A percentile compares a stretch with the other conserved stretches of the same genome.
phyloP scores from a whole-genome alignment of 2,329 filamentous ascomycete species.

The Sporothrix protearum region DNA sequence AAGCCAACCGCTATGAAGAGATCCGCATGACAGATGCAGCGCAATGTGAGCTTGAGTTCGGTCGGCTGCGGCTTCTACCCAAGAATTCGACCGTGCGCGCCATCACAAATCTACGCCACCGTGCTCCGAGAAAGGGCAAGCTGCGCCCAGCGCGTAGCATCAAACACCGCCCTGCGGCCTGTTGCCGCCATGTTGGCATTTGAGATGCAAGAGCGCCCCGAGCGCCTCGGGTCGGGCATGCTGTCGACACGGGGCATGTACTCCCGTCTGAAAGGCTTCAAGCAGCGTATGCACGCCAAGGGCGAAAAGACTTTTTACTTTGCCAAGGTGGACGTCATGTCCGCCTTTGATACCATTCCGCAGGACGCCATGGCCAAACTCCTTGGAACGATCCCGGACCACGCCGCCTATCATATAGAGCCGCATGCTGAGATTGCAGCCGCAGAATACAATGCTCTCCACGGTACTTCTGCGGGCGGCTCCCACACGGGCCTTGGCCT shows the following conservation, averaged over 20 bases:
- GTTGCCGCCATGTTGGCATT: conserved; percentile 73
- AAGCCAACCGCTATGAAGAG: conserved; percentile 73
- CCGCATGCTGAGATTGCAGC: conserved; percentile 66
- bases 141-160: conserved; percentile 39
- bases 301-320: conserved; percentile 62
- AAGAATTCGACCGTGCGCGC: conserved; percentile 74
- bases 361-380: conserved; percentile 69
- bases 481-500: neutral
- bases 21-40: conserved; percentile 57
- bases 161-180: conserved; percentile 58
- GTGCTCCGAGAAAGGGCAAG: conserved; percentile 46
- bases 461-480: neutral
- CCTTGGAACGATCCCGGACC: conserved; percentile 54
- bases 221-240: conserved; percentile 70
- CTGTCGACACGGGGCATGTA: conserved; percentile 82
- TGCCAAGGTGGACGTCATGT: conserved; percentile 85
- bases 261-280: conserved; percentile 66
- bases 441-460: neutral
- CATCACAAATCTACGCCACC: conserved; percentile 79
- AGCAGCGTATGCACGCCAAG: conserved; percentile 43
- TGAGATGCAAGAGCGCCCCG: conserved; percentile 61
- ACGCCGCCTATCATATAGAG: conserved; percentile 64
- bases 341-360: conserved; percentile 94
- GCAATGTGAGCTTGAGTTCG: conserved; percentile 65
- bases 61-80: conserved; percentile 75